Base-by-base conservation (phyloP, 2,329 filamentous ascomycete genomes). In the Conoideocrella luteorostrata region DNA sequence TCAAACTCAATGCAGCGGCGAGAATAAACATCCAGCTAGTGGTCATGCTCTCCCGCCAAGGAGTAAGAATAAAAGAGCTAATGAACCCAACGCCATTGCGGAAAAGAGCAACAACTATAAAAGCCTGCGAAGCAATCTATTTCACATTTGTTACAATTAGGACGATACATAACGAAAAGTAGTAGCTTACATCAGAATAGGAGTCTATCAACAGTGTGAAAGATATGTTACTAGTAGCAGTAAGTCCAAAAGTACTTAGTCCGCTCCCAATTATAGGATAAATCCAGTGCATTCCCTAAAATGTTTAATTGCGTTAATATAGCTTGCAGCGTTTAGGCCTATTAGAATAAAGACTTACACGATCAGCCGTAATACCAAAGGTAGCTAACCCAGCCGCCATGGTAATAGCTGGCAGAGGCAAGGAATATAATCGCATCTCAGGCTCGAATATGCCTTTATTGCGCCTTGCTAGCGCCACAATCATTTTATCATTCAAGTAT, bases 271-370 rank as follows among this genome's bases (percentile, higher is more conserved):
- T 49, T 1, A 58, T 65, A 0, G 66, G 64, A 23, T 56, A 63
- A 7, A 69, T 64, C 64, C 64, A 69, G 28, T 68, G 66, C 64
- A 68, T 65, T 2, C 66, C 66, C 66, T 70, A n/a, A n/a, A n/a
- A n/a, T n/a, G n/a, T n/a, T 1, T 2, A 37, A 4, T 12, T 1
- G n/a, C 22, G 5, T 22, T 29, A 3, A 26, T n/a, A n/a, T n/a
- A n/a, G n/a, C n/a, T n/a, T n/a, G n/a, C n/a, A n/a, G n/a, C n/a
- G n/a, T n/a, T n/a, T n/a, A n/a, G n/a, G n/a, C n/a, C n/a, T n/a
- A n/a, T n/a, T n/a, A n/a, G n/a, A n/a, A n/a, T n/a, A n/a, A n/a
- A n/a, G 24, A 17, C 62, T 50, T 51, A 66, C 65, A 15, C 56
- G 49, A 11, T 57, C 56, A 3, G 62, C 52, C 0, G 66, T 67